Evolutionary conservation across 768 basidiomycete species (phyloP).

Genomic region (Thelephora ganbajun): DNA sequence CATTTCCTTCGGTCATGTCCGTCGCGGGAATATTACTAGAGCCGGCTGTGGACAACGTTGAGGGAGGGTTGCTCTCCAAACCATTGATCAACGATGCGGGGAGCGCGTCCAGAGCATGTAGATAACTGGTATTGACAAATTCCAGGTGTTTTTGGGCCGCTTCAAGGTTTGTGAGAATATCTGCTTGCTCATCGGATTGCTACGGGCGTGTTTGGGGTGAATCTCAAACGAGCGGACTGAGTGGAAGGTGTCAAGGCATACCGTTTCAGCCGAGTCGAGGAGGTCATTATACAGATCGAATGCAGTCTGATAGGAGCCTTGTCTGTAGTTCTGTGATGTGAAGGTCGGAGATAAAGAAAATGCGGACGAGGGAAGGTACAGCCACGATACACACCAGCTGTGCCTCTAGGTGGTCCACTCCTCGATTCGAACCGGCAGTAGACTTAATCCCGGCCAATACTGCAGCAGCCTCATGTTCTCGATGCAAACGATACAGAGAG

Average conservation of each 20-base stretch:
- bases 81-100: constrained; percentile 34
- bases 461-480: constrained; percentile 49
- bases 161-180: constrained; percentile 73
- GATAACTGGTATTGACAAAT: constrained; percentile 63
- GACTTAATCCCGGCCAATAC: constrained; percentile 37
- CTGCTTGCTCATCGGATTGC: constrained; percentile 80
- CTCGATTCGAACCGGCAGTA: constrained; percentile 31
- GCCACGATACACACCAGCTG: constrained; percentile 51
- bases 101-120: constrained; percentile 46
- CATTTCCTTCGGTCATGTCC: constrained; percentile 13
- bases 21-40: constrained; percentile 14
- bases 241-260: constrained; percentile 28
- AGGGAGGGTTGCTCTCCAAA: constrained; percentile 52
- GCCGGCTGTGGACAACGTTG: constrained; percentile 24
- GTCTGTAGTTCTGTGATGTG: constrained; percentile 54
- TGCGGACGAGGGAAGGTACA: constrained; percentile 3
- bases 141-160: constrained; percentile 75
- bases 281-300: constrained; percentile 72
- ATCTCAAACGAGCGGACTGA: not conserved
- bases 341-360: constrained; percentile 3
- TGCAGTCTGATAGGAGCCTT: constrained; percentile 59
- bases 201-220: constrained; percentile 14
- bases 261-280: constrained; percentile 64
- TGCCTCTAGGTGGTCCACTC: constrained; percentile 68
- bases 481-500: constrained; percentile 72